Evolutionary conservation across 1,284 basidiomycete species (phyloP).

Genomic region (Tilletia walkeri): DNA sequence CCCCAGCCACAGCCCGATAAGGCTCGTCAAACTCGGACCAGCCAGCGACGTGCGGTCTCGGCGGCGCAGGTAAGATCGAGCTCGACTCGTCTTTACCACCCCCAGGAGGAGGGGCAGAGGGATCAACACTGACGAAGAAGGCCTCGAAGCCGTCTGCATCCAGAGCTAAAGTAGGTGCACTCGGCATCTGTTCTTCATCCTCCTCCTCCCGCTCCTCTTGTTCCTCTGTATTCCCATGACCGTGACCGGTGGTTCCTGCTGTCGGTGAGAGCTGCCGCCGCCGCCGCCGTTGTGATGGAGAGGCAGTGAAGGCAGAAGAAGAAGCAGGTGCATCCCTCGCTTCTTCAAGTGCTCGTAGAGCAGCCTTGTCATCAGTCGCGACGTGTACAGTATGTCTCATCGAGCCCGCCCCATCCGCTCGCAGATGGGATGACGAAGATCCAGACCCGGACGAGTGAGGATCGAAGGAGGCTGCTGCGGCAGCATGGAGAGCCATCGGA

Average conservation of each 20-base stretch:
- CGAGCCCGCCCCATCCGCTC: too few species aligned
- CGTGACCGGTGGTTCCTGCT: too few species aligned
- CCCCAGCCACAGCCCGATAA: slow-evolving; percentile 5
- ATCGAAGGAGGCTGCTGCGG: not conserved
- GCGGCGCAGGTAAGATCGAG: slow-evolving; percentile 15
- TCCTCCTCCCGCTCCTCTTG: too few species aligned
- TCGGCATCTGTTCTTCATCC: not conserved
- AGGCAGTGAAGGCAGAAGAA: not conserved
- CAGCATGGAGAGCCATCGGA: not conserved
- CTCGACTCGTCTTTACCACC: too few species aligned
- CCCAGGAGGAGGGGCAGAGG: too few species aligned
- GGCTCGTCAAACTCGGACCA: slow-evolving; percentile 17
- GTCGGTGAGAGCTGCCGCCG: too few species aligned
- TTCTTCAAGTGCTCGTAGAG: not conserved
- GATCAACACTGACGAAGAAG: not conserved
- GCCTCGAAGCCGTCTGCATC: slow-evolving; percentile 17
- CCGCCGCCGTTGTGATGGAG: too few species aligned
- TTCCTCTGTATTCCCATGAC: too few species aligned
- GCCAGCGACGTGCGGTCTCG: not conserved
- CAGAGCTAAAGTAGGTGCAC: not conserved
- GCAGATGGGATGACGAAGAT: not conserved
- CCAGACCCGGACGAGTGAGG: too few species aligned
- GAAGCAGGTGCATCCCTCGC: not conserved
- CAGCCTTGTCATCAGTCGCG: slow-evolving; percentile 17
- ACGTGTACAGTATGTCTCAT: not conserved